Percentiles rank a stretch among this genome's conserved stretches.
phyloP scores from a whole-genome alignment of 306 rosid genomes.

The Casuarina glauca region DNA sequence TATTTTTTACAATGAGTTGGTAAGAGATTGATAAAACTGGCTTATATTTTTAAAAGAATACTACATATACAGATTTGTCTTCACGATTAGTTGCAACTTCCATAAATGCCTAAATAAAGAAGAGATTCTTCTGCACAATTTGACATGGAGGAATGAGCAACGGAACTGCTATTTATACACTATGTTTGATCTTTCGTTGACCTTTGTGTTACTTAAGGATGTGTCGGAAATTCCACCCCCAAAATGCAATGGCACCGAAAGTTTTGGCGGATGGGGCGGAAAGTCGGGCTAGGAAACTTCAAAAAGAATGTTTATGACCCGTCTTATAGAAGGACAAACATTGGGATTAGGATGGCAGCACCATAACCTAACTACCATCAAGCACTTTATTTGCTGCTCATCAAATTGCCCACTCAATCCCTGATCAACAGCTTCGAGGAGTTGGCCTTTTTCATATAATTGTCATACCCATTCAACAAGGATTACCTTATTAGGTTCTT shows the following conservation, averaged over 20 bases:
- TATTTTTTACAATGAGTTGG: too few relatives aligned
- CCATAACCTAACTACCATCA: conserved; percentile 40
- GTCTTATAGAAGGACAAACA: conserved; percentile 32
- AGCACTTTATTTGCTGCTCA: conserved; percentile 28
- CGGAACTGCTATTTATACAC: too few relatives aligned
- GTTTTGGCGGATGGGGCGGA: too few relatives aligned
- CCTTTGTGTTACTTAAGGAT: neutral
- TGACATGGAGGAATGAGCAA: too few relatives aligned
- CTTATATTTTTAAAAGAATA: too few relatives aligned
- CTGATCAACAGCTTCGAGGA: conserved; percentile 31
- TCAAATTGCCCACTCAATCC: conserved; percentile 20
- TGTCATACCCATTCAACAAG: conserved; percentile 47
- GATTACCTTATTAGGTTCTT: conserved; percentile 24
- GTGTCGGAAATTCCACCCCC: too few relatives aligned
- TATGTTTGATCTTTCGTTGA: neutral
- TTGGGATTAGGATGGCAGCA: conserved; percentile 40
- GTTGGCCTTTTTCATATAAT: conserved; percentile 32
- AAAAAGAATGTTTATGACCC: neutral
- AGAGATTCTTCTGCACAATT: too few relatives aligned
- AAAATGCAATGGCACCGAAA: too few relatives aligned
- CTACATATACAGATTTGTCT: too few relatives aligned
- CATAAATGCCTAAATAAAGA: too few relatives aligned
- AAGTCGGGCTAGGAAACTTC: neutral
- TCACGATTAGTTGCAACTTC: too few relatives aligned
- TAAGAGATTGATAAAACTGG: too few relatives aligned